Conservation (phyloP, 257 asterid species). For the Paraleonurus japonicus region DNA sequence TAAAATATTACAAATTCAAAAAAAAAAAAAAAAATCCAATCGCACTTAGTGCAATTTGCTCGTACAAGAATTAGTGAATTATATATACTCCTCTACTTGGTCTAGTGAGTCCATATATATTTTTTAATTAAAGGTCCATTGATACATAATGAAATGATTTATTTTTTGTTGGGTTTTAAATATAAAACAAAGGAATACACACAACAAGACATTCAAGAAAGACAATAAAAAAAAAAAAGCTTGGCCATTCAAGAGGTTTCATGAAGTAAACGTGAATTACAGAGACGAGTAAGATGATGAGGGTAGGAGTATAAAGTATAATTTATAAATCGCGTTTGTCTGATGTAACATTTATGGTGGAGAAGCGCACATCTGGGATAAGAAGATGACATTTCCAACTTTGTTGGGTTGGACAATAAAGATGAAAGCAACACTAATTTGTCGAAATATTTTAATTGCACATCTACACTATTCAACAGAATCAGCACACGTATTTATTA, state of each 20-base stretch:
- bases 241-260: not conserved
- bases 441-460: not conserved
- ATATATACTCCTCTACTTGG: too few species aligned
- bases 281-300: too few species aligned
- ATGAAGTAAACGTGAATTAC: constrained; percentile 23
- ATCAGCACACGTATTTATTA: constrained; percentile 7
- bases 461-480: not conserved
- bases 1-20: too few species aligned
- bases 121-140: too few species aligned
- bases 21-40: too few species aligned
- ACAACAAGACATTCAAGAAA: not conserved
- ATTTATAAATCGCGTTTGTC: not conserved
- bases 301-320: not conserved
- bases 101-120: too few species aligned
- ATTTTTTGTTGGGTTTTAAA: too few species aligned
- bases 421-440: constrained; percentile 27
- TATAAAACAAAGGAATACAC: not conserved
- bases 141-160: too few species aligned
- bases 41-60: too few species aligned
- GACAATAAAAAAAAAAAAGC: not conserved
- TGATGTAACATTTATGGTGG: constrained; percentile 40
- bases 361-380: constrained; percentile 26
- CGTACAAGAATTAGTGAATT: too few species aligned
- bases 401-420: constrained; percentile 33
- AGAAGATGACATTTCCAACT: constrained; percentile 37